Conservation (phyloP, 495 filamentous ascomycete genomes). For the Annulohypoxylon moriforme region DNA sequence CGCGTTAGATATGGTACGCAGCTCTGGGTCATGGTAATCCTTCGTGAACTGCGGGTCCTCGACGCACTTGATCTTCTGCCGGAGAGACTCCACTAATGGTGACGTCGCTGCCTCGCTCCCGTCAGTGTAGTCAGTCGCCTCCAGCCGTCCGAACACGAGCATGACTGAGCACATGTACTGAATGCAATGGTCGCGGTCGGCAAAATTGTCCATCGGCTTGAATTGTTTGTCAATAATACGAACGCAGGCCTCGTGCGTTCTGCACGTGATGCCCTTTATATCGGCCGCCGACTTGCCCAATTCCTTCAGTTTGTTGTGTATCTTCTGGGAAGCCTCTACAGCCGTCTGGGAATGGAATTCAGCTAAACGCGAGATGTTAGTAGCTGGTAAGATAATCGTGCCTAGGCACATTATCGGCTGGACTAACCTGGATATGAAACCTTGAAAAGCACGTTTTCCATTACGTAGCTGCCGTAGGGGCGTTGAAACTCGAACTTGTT, state of each 20-base stretch:
- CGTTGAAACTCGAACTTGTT: conserved; percentile 96
- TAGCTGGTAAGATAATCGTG: neutral
- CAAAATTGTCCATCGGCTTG: conserved; percentile 99
- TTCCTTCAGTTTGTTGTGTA: conserved; percentile 82
- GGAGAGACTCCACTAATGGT: conserved; percentile 85
- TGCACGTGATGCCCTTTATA: conserved; percentile 91
- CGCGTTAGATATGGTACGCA: conserved; percentile 96
- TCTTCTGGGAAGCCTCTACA: conserved; percentile 90
- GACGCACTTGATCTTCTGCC: conserved; percentile 91
- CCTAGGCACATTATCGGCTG: neutral
- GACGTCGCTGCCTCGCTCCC: conserved; percentile 91
- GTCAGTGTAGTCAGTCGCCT: conserved; percentile 91
- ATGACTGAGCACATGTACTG: conserved; percentile 99
- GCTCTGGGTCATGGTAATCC: conserved; percentile 92
- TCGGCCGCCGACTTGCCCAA: conserved; percentile 93
- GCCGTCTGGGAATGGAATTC: conserved; percentile 99
- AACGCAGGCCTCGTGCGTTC: conserved; percentile 97
- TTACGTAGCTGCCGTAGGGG: conserved; percentile 96
- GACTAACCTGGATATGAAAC: conserved; percentile 91
- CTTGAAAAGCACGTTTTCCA: conserved; percentile 99
- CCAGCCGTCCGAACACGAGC: conserved; percentile 91
- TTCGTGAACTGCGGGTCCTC: conserved; percentile 94
- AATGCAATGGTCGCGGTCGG: conserved; percentile 98
- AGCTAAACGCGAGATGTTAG: conserved; percentile 60
- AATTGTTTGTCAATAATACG: conserved; percentile 99